Percentiles rank a stretch among this genome's conserved stretches.
Conservation (phyloP, 2,329 filamentous ascomycete genomes). For the Aureobasidium sp. region DNA sequence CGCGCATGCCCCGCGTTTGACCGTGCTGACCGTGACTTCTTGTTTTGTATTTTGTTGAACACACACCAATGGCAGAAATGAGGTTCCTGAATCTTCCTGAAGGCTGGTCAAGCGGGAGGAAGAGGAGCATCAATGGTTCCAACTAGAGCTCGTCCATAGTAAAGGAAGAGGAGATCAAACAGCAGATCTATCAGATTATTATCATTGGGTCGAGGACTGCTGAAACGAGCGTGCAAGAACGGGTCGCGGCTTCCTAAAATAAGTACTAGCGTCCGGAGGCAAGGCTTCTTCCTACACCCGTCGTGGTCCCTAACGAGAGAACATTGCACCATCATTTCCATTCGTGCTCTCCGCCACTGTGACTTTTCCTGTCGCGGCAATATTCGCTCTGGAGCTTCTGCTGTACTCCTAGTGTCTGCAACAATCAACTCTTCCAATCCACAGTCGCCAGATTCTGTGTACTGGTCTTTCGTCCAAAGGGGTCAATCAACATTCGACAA, state of each 20-base stretch:
- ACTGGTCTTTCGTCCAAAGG: slow-evolving; percentile 44
- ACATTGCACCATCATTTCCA: background rate
- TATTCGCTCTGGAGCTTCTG: background rate
- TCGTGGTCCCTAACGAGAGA: background rate
- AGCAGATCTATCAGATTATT: background rate
- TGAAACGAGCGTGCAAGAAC: background rate
- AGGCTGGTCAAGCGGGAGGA: background rate
- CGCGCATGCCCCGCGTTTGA: background rate
- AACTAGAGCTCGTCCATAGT: background rate
- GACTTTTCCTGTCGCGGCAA: background rate
- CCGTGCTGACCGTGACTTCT: background rate
- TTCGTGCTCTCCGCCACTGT: slow-evolving; percentile 4
- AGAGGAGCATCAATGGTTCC: background rate
- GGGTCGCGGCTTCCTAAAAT: background rate
- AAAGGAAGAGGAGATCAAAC: background rate
- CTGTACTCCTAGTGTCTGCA: background rate
- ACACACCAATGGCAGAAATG: background rate
- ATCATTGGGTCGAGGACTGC: background rate
- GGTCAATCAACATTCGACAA: slow-evolving; percentile 54
- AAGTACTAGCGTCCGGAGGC: too few species aligned
- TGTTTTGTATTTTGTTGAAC: slow-evolving; percentile 5
- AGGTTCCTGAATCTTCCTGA: background rate
- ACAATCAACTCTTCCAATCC: background rate
- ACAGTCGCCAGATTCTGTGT: background rate
- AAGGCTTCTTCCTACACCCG: too few species aligned